Conservation (phyloP, 148 eudicot species). For the Cornus florida region DNA sequence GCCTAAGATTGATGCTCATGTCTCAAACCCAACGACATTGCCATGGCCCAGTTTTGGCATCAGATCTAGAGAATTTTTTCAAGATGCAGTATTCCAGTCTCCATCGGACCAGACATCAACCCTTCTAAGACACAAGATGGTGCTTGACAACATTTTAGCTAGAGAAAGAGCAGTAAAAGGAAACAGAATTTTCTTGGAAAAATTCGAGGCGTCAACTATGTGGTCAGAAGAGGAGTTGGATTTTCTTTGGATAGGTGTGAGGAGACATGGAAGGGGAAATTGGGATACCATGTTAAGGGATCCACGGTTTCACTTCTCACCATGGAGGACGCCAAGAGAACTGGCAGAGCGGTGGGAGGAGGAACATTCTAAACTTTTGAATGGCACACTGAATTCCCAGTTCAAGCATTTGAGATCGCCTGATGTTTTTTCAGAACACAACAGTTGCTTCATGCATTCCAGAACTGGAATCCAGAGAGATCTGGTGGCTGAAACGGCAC, state of each 20-base stretch:
- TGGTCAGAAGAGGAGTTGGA: constrained; percentile 76
- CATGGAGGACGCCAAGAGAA: constrained; percentile 52
- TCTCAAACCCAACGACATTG: constrained; percentile 11
- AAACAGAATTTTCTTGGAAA: constrained; percentile 32
- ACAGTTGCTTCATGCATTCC: constrained; percentile 10
- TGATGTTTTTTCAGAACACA: constrained; percentile 16
- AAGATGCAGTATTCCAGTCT: constrained; percentile 23
- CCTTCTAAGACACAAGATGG: constrained; percentile 34
- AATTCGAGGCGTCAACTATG: constrained; percentile 26
- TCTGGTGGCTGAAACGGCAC: constrained; percentile 28
- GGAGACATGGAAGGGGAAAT: constrained; percentile 67
- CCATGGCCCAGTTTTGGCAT: constrained; percentile 13
- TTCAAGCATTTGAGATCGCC: constrained; percentile 25
- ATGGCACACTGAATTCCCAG: constrained; percentile 19
- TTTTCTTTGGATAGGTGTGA: constrained; percentile 66
- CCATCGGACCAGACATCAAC: constrained; percentile 27
- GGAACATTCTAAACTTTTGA: constrained; percentile 46
- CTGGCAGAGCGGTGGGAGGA: constrained; percentile 55
- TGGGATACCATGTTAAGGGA: constrained; percentile 68
- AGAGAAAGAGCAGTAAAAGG: constrained; percentile 40
- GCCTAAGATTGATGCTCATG: constrained; percentile 19
- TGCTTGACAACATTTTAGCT: constrained; percentile 43
- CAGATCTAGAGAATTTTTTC: constrained; percentile 29
- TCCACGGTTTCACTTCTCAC: constrained; percentile 50
- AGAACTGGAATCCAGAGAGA: constrained; percentile 20